phyloP scores from a whole-genome alignment of 257 asterid species.

The Solanum chaucha region DNA sequence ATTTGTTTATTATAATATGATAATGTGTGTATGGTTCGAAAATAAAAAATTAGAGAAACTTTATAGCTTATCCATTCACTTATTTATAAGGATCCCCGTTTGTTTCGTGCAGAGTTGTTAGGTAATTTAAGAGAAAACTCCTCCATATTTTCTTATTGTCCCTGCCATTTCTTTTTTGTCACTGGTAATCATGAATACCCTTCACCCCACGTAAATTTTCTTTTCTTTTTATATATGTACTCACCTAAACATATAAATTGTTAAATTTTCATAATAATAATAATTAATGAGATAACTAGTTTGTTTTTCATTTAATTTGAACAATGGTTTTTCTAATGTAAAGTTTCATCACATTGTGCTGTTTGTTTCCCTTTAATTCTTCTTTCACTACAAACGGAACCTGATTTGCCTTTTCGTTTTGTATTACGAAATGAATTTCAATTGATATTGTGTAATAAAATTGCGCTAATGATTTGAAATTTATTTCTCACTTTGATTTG shows the following conservation, averaged over 20 bases:
- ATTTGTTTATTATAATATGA: not conserved
- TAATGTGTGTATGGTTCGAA: not conserved
- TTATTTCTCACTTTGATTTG: not conserved
- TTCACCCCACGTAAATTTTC: not conserved
- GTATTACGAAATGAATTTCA: not conserved
- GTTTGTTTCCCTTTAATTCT: not conserved
- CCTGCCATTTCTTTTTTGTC: not conserved
- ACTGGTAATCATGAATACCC: not conserved
- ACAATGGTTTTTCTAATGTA: not conserved
- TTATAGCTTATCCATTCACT: constrained; percentile 3
- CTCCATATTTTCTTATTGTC: not conserved
- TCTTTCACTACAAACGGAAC: not conserved
- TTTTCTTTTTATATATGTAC: not conserved
- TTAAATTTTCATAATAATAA: no score
- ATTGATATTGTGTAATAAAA: not conserved
- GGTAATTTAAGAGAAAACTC: not conserved
- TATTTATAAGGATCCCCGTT: not conserved
- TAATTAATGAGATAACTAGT: no score
- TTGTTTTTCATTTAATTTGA: not conserved
- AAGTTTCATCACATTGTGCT: not conserved
- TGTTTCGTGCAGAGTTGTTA: not conserved
- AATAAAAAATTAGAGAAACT: not conserved
- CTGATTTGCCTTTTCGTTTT: not conserved
- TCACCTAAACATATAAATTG: no score
- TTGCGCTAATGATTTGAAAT: not conserved